These are phyloP conservation scores for Mrakia frigida DNA, from an alignment of 768 basidiomycete genomes.

Conservation along the genomic window DNA sequence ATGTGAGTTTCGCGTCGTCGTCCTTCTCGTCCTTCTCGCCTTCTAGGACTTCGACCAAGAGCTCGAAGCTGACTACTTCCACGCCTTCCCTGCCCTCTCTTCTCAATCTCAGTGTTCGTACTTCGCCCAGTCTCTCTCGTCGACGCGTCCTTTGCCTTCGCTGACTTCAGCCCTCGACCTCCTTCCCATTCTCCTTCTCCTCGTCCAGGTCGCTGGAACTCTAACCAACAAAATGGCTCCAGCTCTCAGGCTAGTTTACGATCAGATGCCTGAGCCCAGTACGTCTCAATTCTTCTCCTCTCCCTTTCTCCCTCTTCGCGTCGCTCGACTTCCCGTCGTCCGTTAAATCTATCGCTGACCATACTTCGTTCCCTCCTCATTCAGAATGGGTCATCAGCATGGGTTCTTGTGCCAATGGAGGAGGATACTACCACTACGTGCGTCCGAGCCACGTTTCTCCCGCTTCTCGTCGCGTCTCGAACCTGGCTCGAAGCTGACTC, in stretches of 20 bases:
- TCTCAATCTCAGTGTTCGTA: not conserved
- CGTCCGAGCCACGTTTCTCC: not conserved
- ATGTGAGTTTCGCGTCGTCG: not conserved
- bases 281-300: conserved; percentile 41
- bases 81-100: conserved; percentile 57
- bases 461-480: not conserved
- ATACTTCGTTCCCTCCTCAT: conserved; percentile 3
- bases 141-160: not conserved
- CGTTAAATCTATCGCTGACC: no score
- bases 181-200: not conserved
- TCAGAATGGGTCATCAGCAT: conserved; percentile 97
- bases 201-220: conserved; percentile 72
- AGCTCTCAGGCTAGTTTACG: conserved; percentile 68
- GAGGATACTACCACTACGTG: conserved; percentile 51
- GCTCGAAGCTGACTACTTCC: conserved; percentile 58
- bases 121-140: not conserved
- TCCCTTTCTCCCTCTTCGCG: not conserved
- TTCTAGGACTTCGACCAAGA: not conserved
- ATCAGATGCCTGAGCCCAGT: conserved; percentile 96
- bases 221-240: conserved; percentile 99
- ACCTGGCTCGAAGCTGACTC: conserved; percentile 55
- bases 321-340: not conserved
- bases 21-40: not conserved
- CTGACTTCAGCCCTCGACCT: not conserved
- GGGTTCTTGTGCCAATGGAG: conserved; percentile 99